Evolutionary conservation across 169 alveolate species (phyloP).

Genomic region (Plasmodium yoelii): DNA sequence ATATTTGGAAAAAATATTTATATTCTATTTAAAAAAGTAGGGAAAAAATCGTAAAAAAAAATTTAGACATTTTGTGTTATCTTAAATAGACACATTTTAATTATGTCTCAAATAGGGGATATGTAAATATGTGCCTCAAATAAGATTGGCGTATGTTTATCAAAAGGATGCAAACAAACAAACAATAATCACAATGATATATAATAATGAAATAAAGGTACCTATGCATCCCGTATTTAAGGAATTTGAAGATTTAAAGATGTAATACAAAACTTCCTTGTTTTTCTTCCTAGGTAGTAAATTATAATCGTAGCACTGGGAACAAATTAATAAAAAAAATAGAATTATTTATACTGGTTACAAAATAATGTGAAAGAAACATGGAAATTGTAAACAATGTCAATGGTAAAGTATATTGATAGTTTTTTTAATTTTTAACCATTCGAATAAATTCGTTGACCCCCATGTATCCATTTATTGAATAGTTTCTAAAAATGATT

Average conservation of each 20-base stretch:
- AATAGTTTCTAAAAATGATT: slow-evolving; percentile 36
- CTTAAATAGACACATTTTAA: no score
- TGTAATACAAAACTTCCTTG: slow-evolving; percentile 39
- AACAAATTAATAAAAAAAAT: not conserved
- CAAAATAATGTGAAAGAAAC: not conserved
- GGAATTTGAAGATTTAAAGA: slow-evolving; percentile 35
- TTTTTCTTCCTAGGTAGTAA: slow-evolving; percentile 50
- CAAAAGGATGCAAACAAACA: no score
- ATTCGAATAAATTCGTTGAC: slow-evolving; percentile 53
- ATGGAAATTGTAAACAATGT: not conserved
- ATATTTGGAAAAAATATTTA: slow-evolving; percentile 47
- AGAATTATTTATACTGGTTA: not conserved
- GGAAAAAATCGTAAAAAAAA: no score
- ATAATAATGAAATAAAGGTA: not conserved
- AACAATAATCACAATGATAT: not conserved
- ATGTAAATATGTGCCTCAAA: not conserved
- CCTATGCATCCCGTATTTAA: slow-evolving; percentile 40
- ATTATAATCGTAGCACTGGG: slow-evolving; percentile 63
- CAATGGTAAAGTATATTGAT: no score
- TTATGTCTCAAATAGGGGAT: not conserved
- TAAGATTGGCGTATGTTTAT: not conserved
- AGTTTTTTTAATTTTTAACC: slow-evolving; percentile 5
- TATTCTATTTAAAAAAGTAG: slow-evolving; percentile 29
- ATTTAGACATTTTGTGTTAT: no score
- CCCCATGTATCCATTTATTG: slow-evolving; percentile 61